Evolutionary conservation across 768 basidiomycete species (phyloP), one percentile per base, ranked within the genome.

Genomic region (Trametes punicea): DNA sequence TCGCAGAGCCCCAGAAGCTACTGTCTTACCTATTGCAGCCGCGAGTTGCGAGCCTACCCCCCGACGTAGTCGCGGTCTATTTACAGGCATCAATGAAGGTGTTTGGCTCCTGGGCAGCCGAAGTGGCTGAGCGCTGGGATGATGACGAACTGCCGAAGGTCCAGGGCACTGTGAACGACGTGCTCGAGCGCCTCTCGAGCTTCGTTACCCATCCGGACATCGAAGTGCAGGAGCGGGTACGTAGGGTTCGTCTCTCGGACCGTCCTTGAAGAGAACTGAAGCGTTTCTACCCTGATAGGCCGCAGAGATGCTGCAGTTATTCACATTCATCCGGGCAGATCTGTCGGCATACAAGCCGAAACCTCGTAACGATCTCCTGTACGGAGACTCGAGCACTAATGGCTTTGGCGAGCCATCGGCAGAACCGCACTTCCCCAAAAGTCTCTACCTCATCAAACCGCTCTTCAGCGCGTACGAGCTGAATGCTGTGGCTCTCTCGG

Each of bases 191-290:
- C n/a, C 71, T 92, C 50, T 67, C 73, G 15, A 76, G 77, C 4
- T 87, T 93, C 62, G 74, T 80, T 23, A 69, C 73, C 9, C 86
- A 81, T 64, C 71, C 79, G 1, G 80, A 95, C 64, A 84, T 93
- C 42, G 96, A 98, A 65, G 87, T 98, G 10, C 94, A 97, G 72
- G 95, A 98, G 70, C 78, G 96, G 65, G 93, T 92, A 60, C 60
- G 85, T 74, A 26, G 8, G 30, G 44, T 40, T 36, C n/a, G n/a
- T 40, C 49, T 16, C 25, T 38, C 7, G 30, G 16, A 29, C 13
- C 20, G 46, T 45, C 21, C 53, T 55, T 58, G 55, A 31, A n/a
- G 15, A 56, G 33, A 54, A 34, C 31, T 41, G 49, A 36, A 42
- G 29, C 47, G 20, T 26, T 6, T 33, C 15, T 21, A 41, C n/a